phyloP scores from a whole-genome alignment of 169 alveolate genomes.

The Plasmodium malariae region DNA sequence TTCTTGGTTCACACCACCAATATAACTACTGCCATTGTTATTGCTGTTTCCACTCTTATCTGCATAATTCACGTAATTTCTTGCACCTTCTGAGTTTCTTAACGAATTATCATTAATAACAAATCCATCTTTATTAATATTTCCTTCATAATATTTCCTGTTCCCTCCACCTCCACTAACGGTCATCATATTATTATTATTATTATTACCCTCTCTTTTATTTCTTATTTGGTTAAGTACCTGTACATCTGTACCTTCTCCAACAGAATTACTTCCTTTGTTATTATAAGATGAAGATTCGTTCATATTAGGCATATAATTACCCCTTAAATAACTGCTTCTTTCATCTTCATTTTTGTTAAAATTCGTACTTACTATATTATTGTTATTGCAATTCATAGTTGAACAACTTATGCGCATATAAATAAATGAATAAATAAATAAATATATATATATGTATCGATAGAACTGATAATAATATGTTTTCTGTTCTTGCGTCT shows the following conservation, averaged over 20 bases:
- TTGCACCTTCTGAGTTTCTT: conserved; percentile 13
- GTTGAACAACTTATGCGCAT: neutral
- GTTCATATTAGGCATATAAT: conserved; percentile 20
- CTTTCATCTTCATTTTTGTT: conserved; percentile 42
- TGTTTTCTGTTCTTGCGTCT: neutral
- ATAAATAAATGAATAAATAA: neutral
- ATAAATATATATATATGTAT: neutral
- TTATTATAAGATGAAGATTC: conserved; percentile 17
- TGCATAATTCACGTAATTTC: conserved; percentile 18
- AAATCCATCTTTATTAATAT: conserved; percentile 9
- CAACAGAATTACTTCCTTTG: conserved; percentile 7
- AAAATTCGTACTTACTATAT: neutral
- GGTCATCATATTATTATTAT: conserved; percentile 10
- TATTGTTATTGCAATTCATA: conserved; percentile 53
- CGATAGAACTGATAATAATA: neutral
- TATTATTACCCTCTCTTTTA: conserved; percentile 49
- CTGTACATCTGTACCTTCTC: conserved; percentile 15
- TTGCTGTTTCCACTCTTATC: conserved; percentile 7
- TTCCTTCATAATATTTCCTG: conserved; percentile 6
- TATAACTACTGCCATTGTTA: neutral
- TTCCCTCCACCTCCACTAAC: conserved; percentile 1
- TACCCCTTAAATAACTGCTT: conserved; percentile 27
- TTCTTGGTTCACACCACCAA: conserved; percentile 5
- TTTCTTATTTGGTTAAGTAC: conserved; percentile 44
- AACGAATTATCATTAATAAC: neutral